Base-by-base conservation (phyloP, 352 stramenopile species). In the Thraustotheca clavata region DNA sequence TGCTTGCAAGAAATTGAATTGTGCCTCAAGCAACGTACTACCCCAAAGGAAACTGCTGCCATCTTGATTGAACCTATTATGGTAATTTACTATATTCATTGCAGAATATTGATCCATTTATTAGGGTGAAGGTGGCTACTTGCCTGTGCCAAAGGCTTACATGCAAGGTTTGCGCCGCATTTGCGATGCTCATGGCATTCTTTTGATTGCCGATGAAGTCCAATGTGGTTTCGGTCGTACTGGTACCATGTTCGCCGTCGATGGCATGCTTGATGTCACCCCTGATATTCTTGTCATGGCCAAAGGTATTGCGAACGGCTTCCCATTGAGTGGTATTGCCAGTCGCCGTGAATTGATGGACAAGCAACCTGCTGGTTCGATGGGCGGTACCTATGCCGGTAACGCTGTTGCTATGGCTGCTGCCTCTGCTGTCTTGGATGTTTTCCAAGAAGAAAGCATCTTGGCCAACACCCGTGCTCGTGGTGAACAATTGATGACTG, bases 171-270 rank as follows among this genome's bases (percentile, higher is more conserved):
- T 98, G 68, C 85, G 87, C 35, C 73, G 86, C 38, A 91, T 98
- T 48, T 97, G 91, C 66, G 77, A 95, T 41, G 76, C 91, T 31
- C 93, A 98, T 68, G 74, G 91, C 62, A 97, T 98, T 57, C 69
- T 98, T 39, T 75, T 98, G 41, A 94, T 98, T 60, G 76, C 89
- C 7, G 94, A 98, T 65, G 91, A 97, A 71, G 84, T 98, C 33
- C 91, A 98, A 70, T 90, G 80, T 38, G 92, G 91, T 14, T 94
- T 95, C 68, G 91, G 77, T 29, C 80, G 89, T 35, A 96, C 87
- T 29, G 89, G 87, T 34, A 79, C 85, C 31, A 83, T 92, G 72
- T 96, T 92, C 71, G 87, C 90, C 34, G 89, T 93, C 34, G 71
- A 96, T 67, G 74, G 89, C 59, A 72, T 94, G 68, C 84, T 84